Evolutionary conservation across 108 stramenopile genomes (phyloP).

Genomic region (Cyclotella kingstonii): DNA sequence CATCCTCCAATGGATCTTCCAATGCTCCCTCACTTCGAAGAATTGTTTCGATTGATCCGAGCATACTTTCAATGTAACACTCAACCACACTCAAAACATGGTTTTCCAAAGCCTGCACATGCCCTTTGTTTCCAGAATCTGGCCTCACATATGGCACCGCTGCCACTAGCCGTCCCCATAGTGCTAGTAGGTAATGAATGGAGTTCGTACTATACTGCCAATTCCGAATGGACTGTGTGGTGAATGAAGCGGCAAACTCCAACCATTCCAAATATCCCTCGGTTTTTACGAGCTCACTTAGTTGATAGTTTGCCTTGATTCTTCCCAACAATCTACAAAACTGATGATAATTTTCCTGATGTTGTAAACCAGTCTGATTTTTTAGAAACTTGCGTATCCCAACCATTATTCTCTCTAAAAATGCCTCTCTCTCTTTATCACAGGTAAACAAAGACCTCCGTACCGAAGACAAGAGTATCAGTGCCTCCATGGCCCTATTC

Average conservation of each 20-base stretch:
- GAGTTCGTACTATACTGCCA: conserved; percentile 96
- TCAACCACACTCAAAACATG: conserved; percentile 89
- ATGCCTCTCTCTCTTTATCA: conserved; percentile 92
- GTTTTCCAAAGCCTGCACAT: conserved; percentile 84
- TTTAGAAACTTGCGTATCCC: conserved; percentile 88
- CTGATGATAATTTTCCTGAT: conserved; percentile 97
- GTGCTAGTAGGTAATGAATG: conserved; percentile 94
- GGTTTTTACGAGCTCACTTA: conserved; percentile 91
- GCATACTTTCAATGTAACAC: conserved; percentile 93
- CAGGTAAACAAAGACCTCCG: conserved; percentile 92
- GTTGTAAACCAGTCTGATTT: conserved; percentile 91
- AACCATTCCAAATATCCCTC: conserved; percentile 95
- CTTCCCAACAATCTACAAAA: conserved; percentile 96
- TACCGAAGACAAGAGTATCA: conserved; percentile 87
- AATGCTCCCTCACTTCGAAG: conserved; percentile 79
- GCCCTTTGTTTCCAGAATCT: conserved; percentile 85
- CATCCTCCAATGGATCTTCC: conserved; percentile 95
- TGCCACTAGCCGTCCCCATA: conserved; percentile 95
- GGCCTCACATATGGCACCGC: conserved; percentile 97
- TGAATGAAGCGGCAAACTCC: conserved; percentile 88
- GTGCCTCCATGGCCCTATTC: conserved; percentile 89
- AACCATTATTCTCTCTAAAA: conserved; percentile 81
- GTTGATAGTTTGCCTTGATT: conserved; percentile 97
- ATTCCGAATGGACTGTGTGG: conserved; percentile 90
- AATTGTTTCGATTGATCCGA: conserved; percentile 89